Evolutionary conservation across 805 yeast genomes (phyloP).

Genomic region (Cyberlindnera amylophila): DNA sequence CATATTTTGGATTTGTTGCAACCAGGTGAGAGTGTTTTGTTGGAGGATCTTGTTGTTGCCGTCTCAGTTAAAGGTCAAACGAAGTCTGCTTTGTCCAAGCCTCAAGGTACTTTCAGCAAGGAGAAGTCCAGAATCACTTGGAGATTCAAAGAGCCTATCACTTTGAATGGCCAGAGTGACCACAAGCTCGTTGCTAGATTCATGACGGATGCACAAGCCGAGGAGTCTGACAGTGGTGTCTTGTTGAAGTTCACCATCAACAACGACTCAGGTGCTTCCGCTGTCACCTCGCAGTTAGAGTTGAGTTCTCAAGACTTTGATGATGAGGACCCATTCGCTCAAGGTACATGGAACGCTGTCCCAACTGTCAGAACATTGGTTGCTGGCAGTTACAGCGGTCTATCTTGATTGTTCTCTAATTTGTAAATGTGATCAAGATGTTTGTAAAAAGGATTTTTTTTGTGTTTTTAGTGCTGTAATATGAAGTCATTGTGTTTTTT

Average conservation of each 20-base stretch:
- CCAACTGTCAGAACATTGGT: slow-evolving; percentile 32
- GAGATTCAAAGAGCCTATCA: slow-evolving; percentile 52
- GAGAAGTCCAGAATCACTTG: slow-evolving; percentile 86
- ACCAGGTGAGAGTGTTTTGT: slow-evolving; percentile 34
- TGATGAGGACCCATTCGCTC: slow-evolving; percentile 37
- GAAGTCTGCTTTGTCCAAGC: slow-evolving; percentile 79
- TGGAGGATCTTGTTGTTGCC: slow-evolving; percentile 37
- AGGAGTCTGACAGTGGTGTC: slow-evolving; percentile 73
- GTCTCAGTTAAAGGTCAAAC: slow-evolving; percentile 63
- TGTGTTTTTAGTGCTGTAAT: too few species aligned
- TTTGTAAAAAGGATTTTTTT: too few species aligned
- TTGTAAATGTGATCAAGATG: too few species aligned
- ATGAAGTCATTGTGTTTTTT: too few species aligned
- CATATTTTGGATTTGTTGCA: slow-evolving; percentile 34
- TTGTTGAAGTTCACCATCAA: slow-evolving; percentile 58
- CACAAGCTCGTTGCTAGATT: slow-evolving; percentile 83
- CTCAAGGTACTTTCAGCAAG: slow-evolving; percentile 85
- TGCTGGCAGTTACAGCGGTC: slow-evolving; percentile 36
- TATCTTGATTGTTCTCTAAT: slow-evolving; percentile 24
- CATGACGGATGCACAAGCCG: slow-evolving; percentile 65
- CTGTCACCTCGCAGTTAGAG: slow-evolving; percentile 40
- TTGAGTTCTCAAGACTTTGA: slow-evolving; percentile 35
- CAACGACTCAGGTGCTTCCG: slow-evolving; percentile 39
- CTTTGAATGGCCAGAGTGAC: slow-evolving; percentile 38
- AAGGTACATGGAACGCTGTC: slow-evolving; percentile 33